A percentile compares a stretch with the other conserved stretches of the same genome.
phyloP scores from a whole-genome alignment of 108 stramenopile species.

The Discostella pseudostelligera region DNA sequence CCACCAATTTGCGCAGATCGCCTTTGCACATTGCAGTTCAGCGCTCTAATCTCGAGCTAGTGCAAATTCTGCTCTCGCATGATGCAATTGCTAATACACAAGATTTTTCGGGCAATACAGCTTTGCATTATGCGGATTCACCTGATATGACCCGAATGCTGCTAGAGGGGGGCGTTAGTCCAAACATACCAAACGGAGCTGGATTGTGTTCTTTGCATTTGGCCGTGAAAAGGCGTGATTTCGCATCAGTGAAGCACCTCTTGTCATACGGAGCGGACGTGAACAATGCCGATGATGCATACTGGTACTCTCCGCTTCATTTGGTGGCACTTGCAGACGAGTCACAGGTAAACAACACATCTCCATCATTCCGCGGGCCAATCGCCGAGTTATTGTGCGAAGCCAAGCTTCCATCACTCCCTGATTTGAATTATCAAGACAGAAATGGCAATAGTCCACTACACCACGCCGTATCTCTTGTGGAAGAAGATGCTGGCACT shows the following conservation, averaged over 20 bases:
- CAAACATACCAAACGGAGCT: slow-evolving; percentile 84
- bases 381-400: slow-evolving; percentile 54
- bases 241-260: slow-evolving; percentile 56
- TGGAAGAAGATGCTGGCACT: slow-evolving; percentile 61
- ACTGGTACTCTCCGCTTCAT: slow-evolving; percentile 83
- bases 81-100: slow-evolving; percentile 70
- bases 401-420: slow-evolving; percentile 34
- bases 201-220: slow-evolving; percentile 80
- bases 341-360: not conserved
- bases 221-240: slow-evolving; percentile 71
- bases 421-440: slow-evolving; percentile 84
- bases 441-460: slow-evolving; percentile 83
- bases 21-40: slow-evolving; percentile 77
- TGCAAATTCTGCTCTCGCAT: slow-evolving; percentile 50
- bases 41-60: slow-evolving; percentile 43
- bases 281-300: slow-evolving; percentile 71
- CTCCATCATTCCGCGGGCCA: slow-evolving; percentile 38
- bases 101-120: slow-evolving; percentile 76
- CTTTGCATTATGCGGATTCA: slow-evolving; percentile 64
- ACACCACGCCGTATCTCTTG: slow-evolving; percentile 78
- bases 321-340: slow-evolving; percentile 53
- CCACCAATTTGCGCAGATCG: slow-evolving; percentile 26
- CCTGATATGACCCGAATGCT: slow-evolving; percentile 53
- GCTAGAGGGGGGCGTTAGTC: slow-evolving; percentile 66
- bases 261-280: slow-evolving; percentile 62